Conservation (phyloP, 352 stramenopile genomes). For the Phytophthora capsici region DNA sequence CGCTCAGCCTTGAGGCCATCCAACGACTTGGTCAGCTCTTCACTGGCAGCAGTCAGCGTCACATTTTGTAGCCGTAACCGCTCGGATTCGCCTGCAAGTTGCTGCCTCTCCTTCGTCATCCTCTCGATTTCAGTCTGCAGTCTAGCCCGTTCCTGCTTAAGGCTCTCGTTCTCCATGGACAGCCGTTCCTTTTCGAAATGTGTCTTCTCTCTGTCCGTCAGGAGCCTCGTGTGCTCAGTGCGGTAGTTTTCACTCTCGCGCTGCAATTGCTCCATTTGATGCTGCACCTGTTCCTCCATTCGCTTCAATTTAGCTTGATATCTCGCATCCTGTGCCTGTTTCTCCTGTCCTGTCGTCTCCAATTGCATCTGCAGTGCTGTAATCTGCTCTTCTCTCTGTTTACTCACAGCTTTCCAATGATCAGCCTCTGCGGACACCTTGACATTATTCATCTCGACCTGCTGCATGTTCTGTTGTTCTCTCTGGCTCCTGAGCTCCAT, state of each 20-base stretch:
- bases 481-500: slow-evolving; percentile 38
- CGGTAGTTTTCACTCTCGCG: slow-evolving; percentile 67
- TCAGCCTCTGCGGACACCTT: slow-evolving; percentile 49
- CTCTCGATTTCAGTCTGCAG: slow-evolving; percentile 62
- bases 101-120: slow-evolving; percentile 54
- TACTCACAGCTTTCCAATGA: slow-evolving; percentile 46
- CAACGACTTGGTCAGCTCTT: slow-evolving; percentile 62
- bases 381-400: slow-evolving; percentile 59
- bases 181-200: slow-evolving; percentile 67
- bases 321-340: slow-evolving; percentile 46
- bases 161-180: slow-evolving; percentile 50
- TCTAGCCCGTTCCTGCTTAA: slow-evolving; percentile 53
- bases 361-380: slow-evolving; percentile 40
- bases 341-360: slow-evolving; percentile 52
- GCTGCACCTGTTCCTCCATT: slow-evolving; percentile 70
- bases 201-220: slow-evolving; percentile 59
- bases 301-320: slow-evolving; percentile 58
- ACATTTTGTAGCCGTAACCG: slow-evolving; percentile 58
- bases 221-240: slow-evolving; percentile 49
- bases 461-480: slow-evolving; percentile 49
- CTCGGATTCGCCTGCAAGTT: slow-evolving; percentile 48
- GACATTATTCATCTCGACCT: slow-evolving; percentile 39
- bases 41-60: slow-evolving; percentile 57
- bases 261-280: slow-evolving; percentile 55
- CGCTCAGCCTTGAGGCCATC: slow-evolving; percentile 55